Conservation (phyloP, 2,329 filamentous ascomycete genomes). For the Aureobasidium sp. region DNA sequence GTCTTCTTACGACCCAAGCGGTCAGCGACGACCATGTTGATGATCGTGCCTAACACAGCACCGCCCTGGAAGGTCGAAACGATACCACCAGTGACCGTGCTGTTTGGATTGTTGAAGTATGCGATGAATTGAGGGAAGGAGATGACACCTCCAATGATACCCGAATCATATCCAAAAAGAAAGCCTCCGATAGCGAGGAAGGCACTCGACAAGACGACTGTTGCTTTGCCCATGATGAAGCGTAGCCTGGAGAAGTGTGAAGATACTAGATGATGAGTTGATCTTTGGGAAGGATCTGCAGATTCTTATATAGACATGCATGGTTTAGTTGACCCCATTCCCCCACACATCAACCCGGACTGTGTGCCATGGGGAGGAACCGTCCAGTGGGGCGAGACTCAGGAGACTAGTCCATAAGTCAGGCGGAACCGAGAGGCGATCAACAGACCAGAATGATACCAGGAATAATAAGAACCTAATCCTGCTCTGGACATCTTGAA, state of each 20-base stretch:
- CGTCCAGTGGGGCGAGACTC: too few relatives aligned
- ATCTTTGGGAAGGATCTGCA: not conserved
- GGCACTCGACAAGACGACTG: slow-evolving; percentile 9
- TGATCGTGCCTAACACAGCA: slow-evolving; percentile 23
- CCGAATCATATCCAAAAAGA: slow-evolving; percentile 29
- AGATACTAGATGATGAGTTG: not conserved
- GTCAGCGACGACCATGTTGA: slow-evolving; percentile 20
- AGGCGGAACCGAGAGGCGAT: too few relatives aligned
- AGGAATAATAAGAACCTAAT: not conserved
- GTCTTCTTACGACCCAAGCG: slow-evolving; percentile 21
- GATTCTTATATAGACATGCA: not conserved
- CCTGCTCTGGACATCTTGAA: too few relatives aligned
- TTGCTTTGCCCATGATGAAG: slow-evolving; percentile 15
- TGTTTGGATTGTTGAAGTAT: slow-evolving; percentile 26
- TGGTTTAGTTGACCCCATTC: not conserved
- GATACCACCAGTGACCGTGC: slow-evolving; percentile 27
- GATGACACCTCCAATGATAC: slow-evolving; percentile 31
- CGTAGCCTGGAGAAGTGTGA: not conserved
- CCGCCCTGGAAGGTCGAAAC: slow-evolving; percentile 35
- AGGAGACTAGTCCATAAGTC: not conserved
- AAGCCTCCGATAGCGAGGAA: slow-evolving; percentile 20
- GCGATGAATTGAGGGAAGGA: slow-evolving; percentile 25
- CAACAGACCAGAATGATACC: not conserved
- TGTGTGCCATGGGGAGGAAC: not conserved
- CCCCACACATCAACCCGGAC: not conserved